Base-by-base conservation (phyloP, 371 early-diverging fungal genomes). In the Coelomomyces lativittatus region DNA sequence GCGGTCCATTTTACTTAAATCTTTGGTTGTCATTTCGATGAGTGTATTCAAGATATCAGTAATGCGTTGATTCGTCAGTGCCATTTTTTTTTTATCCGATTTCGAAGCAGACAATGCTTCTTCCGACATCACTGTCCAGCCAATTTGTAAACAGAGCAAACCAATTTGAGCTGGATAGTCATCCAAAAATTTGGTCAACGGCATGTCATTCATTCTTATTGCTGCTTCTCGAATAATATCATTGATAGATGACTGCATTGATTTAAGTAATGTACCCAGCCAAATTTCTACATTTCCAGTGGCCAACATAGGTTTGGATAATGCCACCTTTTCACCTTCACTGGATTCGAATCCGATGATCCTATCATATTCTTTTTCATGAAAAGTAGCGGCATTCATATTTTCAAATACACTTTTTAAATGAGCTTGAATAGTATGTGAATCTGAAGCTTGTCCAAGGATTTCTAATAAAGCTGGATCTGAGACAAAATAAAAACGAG, bases 101-200 rank as follows among this genome's bases (percentile, higher is more conserved):
- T 74, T 74, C 2, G 68, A 71, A 26, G 32, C 39, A 2, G 50
- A 57, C 8, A 77, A 53, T 6, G 64, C 77, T 37, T 77, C 77
- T 48, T 77, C 77, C 37, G 56, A 60, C 59, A 77, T 64, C 30
- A 47, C 48, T 10, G 77, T 77, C 68, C 67, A 77, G 44, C 60
- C 60, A 43, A 77, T 77, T 50, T 77, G 77, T 17, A 65, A 55
- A 37, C 74, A 67, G 30, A 77, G 52, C 17, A 77, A 45, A 1
- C 77, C 77, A 50, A 77, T 67, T 48, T 77, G 77, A 1, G 77
- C 77, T 6, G 77, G 77, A 48, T 70, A 77, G 49, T 74, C 71
- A 44, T 74, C 74, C 56, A 77, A 51, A 49, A 77, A 71, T 49
- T 73, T 71, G 49, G 60, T 56, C 25, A 74, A 44, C 14, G 71